A percentile compares a stretch with the other conserved stretches of the same genome.
Conservation (phyloP, 202 grass and related monocot species). For the Miscanthus sacchariflorus region DNA sequence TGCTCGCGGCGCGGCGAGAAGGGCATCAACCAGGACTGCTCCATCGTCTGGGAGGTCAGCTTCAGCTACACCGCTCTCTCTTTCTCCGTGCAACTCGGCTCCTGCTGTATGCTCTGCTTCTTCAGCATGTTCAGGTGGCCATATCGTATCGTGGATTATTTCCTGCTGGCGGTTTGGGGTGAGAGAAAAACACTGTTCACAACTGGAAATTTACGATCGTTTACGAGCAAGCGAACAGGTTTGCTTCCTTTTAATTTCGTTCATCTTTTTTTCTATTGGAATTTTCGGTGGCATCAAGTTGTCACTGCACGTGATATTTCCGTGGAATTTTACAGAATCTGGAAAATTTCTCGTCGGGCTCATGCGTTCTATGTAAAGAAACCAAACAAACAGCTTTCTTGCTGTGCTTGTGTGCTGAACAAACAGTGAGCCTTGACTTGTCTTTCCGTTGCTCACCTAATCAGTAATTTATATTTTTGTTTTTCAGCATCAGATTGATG, state of each 20-base stretch:
- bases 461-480: neutral
- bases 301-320: neutral
- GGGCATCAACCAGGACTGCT: constrained; percentile 91
- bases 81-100: neutral
- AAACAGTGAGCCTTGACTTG: constrained; percentile 19
- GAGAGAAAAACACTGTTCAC: no score
- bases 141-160: no score
- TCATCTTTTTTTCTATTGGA: neutral
- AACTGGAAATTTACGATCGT: no score
- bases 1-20: constrained; percentile 93
- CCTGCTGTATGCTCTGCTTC: neutral
- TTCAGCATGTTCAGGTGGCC: no score
- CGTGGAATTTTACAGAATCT: neutral
- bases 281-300: neutral
- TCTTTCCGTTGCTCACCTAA: constrained; percentile 29
- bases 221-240: no score
- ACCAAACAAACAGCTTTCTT: constrained; percentile 19
- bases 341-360: neutral
- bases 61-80: neutral
- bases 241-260: neutral
- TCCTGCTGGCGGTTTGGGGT: no score
- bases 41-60: constrained; percentile 94
- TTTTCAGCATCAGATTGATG: neutral
- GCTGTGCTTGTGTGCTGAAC: neutral
- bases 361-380: constrained; percentile 2